These are phyloP conservation scores for Penicillium oxalicum DNA, from an alignment of 2,329 filamentous ascomycete species.

Conservation along the genomic window DNA sequence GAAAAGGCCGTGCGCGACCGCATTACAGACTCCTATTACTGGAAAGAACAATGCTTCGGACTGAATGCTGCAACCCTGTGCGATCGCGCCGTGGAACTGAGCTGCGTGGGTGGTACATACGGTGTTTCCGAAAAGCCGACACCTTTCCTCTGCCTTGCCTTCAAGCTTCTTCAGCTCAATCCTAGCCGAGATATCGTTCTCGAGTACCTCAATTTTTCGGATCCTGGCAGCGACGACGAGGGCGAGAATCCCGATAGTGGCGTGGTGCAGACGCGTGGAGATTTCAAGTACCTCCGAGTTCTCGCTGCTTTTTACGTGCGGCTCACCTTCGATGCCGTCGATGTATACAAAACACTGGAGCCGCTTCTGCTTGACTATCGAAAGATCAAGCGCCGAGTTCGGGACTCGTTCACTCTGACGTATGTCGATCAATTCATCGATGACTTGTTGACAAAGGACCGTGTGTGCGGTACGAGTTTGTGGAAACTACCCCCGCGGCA, in stretches of 20 bases:
- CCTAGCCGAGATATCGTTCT: conserved; percentile 71
- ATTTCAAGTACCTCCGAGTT: conserved; percentile 74
- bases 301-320: conserved; percentile 91
- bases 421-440: conserved; percentile 91
- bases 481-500: conserved; percentile 84
- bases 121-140: conserved; percentile 79
- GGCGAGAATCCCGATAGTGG: conserved; percentile 23
- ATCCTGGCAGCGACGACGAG: conserved; percentile 55
- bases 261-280: conserved; percentile 33
- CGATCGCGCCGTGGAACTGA: conserved; percentile 80
- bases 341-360: conserved; percentile 75
- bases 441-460: conserved; percentile 78
- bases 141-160: conserved; percentile 84
- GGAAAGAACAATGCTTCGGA: conserved; percentile 97
- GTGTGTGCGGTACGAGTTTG: conserved; percentile 84
- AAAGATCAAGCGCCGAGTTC: conserved; percentile 72
- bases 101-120: conserved; percentile 81
- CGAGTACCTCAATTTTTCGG: conserved; percentile 73
- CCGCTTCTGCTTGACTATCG: conserved; percentile 74
- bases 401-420: conserved; percentile 69
- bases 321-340: conserved; percentile 72
- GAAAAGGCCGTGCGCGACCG: conserved; percentile 94
- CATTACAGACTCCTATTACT: conserved; percentile 93
- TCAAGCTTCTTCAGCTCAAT: conserved; percentile 86
- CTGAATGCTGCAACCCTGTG: conserved; percentile 77